Evolutionary conservation across 2,329 filamentous ascomycete species (phyloP).

Genomic region (Arthrobotrys musiformis): DNA sequence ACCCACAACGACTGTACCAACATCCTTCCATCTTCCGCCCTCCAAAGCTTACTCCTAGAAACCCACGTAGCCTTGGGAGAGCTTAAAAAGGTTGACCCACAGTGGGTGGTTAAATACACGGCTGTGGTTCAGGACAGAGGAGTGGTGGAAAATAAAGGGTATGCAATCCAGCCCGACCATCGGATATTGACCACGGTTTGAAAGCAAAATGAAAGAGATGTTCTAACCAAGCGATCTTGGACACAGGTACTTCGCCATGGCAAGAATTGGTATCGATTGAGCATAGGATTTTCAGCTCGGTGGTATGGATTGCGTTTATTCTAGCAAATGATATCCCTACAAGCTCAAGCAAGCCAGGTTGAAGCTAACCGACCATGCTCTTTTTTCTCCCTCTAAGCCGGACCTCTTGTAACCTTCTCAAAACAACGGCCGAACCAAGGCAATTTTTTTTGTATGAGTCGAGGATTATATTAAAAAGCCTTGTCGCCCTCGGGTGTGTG

Average conservation of each 20-base stretch:
- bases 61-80: slow-evolving; percentile 60
- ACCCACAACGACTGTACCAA: slow-evolving; percentile 96
- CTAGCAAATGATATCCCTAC: neutral
- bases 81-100: slow-evolving; percentile 76
- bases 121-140: slow-evolving; percentile 92
- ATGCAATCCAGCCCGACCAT: slow-evolving; percentile 62
- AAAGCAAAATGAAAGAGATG: neutral
- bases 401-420: slow-evolving; percentile 89
- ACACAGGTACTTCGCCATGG: slow-evolving; percentile 48
- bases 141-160: slow-evolving; percentile 98
- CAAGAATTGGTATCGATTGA: slow-evolving; percentile 6
- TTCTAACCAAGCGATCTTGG: neutral
- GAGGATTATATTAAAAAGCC: slow-evolving; percentile 78
- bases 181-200: neutral
- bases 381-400: slow-evolving; percentile 93
- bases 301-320: neutral
- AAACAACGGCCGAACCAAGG: slow-evolving; percentile 77
- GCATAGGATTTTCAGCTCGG: neutral
- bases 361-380: slow-evolving; percentile 92
- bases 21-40: slow-evolving; percentile 84
- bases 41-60: slow-evolving; percentile 84
- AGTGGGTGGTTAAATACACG: slow-evolving; percentile 98
- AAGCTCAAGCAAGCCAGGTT: neutral
- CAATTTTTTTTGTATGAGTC: slow-evolving; percentile 78
- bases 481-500: slow-evolving; percentile 87